Evolutionary conservation across 164 flowering plant species (phyloP), one percentile per base, ranked within the genome.

Genomic region (Kalanchoe fedtschenkoi): DNA sequence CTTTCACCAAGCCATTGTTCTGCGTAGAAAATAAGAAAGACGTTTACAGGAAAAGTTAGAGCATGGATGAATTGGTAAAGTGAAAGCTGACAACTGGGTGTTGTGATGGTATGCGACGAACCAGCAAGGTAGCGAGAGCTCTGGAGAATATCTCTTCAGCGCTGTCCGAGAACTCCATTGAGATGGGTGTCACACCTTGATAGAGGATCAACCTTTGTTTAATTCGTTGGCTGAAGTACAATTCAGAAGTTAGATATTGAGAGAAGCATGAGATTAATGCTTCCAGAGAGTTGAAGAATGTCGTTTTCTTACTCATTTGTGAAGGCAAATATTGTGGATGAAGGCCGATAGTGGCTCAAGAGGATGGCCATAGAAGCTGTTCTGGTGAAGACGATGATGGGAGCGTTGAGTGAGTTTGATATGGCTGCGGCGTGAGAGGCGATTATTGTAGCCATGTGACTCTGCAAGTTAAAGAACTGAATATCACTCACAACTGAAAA

Each of bases 331-430:
- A 93, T 86, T 62, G 88, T 78, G 32, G 84, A 75, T 22, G 77
- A 82, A 33, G 98, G 97, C 21, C 84, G 81, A 69, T 82, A 86
- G 69, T 90, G 97, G 75, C 98, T 93, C 59, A 93, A 71, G 34
- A 76, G 76, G 35, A 80, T 57, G 64, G 98, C 97, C 98, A 93
- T 90, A 58, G 95, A 90, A 55, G 90, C 97, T 6, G 95, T 88
- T 79, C 96, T 88, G 44, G 98, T 90, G 76, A 93, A 93, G 55
- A 93, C 97, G 70, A 92, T 79, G 68, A 89, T 75, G 24, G 97
- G 83, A 19, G 90, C 83, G 19, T 71, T 67, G 35, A 92, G 90
- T 37, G 96, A 88, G 71, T 92, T 85, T 6, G 98, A 88, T 89
- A 92, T 89, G 24, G 82, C 86, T 28, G 96, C 83, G 58, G 97